Percentiles rank a stretch among this genome's conserved stretches.
phyloP scores from a whole-genome alignment of 2,329 filamentous ascomycete genomes.

The Stachybotrys elegans region DNA sequence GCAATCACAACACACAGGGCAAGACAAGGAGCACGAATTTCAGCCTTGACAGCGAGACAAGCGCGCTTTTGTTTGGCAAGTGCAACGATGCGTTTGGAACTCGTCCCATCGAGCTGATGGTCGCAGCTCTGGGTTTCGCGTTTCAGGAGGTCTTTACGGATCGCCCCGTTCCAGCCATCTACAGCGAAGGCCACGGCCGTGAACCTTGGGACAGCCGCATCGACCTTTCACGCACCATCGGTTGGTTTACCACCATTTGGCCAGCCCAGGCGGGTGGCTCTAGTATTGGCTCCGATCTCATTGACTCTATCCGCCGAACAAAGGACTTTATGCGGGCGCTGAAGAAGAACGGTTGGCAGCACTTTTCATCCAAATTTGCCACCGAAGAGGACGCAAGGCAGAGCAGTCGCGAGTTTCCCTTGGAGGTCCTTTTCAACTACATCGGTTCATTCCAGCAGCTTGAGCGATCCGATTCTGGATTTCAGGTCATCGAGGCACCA shows the following conservation, averaged over 20 bases:
- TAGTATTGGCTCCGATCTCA: not conserved
- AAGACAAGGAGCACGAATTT: not conserved
- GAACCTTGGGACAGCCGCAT: slow-evolving; percentile 21
- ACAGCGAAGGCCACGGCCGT: slow-evolving; percentile 28
- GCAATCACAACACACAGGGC: not conserved
- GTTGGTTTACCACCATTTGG: slow-evolving; percentile 30
- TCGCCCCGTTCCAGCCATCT: slow-evolving; percentile 20
- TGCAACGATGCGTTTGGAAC: slow-evolving; percentile 21
- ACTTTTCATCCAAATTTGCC: slow-evolving; percentile 13
- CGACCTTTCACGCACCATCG: slow-evolving; percentile 27
- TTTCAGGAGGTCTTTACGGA: slow-evolving; percentile 24
- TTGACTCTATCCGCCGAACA: slow-evolving; percentile 10
- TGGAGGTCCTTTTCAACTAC: slow-evolving; percentile 23
- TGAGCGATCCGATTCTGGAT: slow-evolving; percentile 3
- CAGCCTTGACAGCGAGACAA: slow-evolving; percentile 5
- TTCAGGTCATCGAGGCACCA: not conserved
- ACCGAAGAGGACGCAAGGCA: slow-evolving; percentile 14
- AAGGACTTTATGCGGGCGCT: slow-evolving; percentile 15
- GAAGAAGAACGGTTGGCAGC: slow-evolving; percentile 12
- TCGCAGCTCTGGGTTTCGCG: slow-evolving; percentile 20
- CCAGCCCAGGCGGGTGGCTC: not conserved
- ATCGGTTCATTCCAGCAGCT: slow-evolving; percentile 16
- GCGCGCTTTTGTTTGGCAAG: slow-evolving; percentile 7
- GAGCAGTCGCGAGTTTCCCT: slow-evolving; percentile 25
- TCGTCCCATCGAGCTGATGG: slow-evolving; percentile 25